phyloP scores from a whole-genome alignment of 441 rosid species.

The Bocquillonia castaneifolia region DNA sequence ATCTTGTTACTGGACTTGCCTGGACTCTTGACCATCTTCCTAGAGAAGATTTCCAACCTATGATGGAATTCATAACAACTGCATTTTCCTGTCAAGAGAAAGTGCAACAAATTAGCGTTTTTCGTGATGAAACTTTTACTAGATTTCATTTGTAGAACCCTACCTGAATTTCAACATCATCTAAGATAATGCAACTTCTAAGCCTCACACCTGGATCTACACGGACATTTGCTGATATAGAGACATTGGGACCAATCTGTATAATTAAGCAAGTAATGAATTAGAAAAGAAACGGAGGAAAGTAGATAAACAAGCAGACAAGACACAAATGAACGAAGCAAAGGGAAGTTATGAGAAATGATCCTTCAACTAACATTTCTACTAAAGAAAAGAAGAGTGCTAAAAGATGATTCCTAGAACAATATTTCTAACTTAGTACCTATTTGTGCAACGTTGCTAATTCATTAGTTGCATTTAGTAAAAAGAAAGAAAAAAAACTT shows the following conservation, averaged over 20 bases:
- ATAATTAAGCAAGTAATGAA: constrained; percentile 6
- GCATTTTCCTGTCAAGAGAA: constrained; percentile 56
- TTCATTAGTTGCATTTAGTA: no score
- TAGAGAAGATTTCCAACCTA: constrained; percentile 76
- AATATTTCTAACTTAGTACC: background rate
- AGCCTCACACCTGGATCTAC: constrained; percentile 56
- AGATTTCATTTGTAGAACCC: background rate
- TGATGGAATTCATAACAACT: constrained; percentile 57
- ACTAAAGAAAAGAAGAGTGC: background rate
- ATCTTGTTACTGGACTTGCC: constrained; percentile 36
- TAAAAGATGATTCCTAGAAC: background rate
- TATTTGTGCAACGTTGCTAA: no score
- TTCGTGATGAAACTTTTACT: background rate
- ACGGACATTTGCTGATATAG: constrained; percentile 53
- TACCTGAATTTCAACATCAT: constrained; percentile 64
- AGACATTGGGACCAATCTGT: constrained; percentile 58
- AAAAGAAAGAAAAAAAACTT: no score
- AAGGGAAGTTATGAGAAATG: background rate
- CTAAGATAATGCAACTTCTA: constrained; percentile 64
- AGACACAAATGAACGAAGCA: background rate
- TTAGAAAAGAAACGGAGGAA: background rate
- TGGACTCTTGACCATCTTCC: constrained; percentile 79
- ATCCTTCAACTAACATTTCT: background rate
- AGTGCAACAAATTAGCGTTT: background rate
- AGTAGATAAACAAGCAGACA: background rate